Evolutionary conservation across 2,329 filamentous ascomycete genomes (phyloP), one percentile per base, ranked within the genome.

Genomic region (Penicillium sp.): DNA sequence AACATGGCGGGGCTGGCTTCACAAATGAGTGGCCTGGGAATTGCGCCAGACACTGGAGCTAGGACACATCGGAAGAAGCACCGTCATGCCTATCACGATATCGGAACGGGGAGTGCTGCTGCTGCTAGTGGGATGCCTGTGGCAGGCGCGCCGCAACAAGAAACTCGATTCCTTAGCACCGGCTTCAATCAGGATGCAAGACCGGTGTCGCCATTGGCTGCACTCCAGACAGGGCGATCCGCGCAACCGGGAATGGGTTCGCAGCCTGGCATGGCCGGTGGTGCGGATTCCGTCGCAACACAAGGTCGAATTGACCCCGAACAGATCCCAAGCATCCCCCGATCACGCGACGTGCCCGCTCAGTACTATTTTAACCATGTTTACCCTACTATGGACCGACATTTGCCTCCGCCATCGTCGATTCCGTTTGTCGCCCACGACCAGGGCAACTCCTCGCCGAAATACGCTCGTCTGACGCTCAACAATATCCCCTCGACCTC

Each of bases 361-460:
- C 86, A 88, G 59, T 88, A 92, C 75, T 99, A 93, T 70, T 82
- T 95, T 63, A 85, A 81, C 62, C 89, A 96, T 71, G 81, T 95
- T 47, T 97, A 96, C 70, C 91, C 93, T 16, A 99, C 94, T 3
- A 95, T 97, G 76, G 93, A 97, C 74, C 89, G 89, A 53, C 91
- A 96, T 68, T 81, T 96, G 2, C 92, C 94, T 10, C 94, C 94
- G 43, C 91, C 94, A 2, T 89, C 92, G 13, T 85, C 88, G 5
- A 82, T 94, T 21, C 91, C 94, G 2, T 97, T 94, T 66, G 88
- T 96, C 34, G 89, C 92, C n/a, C 89, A 86, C 65, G 94, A 99
- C 65, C 94, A 99, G 72, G 94, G 94, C 64, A 99, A 96, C 70
- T 87, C 94, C 5, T 96, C 94, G 13, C 94, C 94, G 31, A 96